Conservation (phyloP, 129 eudicot species). For the Saposhnikovia divaricata region DNA sequence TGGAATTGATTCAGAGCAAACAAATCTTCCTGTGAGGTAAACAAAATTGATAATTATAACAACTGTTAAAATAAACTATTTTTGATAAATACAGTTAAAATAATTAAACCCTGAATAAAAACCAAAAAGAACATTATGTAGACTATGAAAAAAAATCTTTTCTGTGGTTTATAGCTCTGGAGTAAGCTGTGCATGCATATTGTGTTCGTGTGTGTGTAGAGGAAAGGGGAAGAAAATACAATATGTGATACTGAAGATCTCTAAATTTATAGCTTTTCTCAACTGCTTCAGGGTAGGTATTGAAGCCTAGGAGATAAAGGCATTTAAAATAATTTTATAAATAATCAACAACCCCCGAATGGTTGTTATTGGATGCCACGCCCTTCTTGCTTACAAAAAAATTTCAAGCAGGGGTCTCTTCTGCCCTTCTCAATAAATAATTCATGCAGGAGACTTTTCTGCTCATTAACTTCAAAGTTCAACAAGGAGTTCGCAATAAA, state of each 20-base stretch:
- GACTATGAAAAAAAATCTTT: background rate
- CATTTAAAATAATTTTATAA: background rate
- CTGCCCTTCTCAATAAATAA: background rate
- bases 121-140: background rate
- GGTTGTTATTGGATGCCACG: background rate
- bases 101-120: background rate
- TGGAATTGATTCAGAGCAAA: constrained; percentile 28
- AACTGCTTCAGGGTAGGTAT: background rate
- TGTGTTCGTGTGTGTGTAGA: background rate
- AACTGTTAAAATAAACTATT: background rate
- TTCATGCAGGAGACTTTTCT: background rate
- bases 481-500: background rate
- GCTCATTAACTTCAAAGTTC: background rate
- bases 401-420: background rate
- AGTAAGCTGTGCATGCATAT: background rate
- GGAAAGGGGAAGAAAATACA: background rate
- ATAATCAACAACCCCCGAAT: background rate
- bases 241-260: background rate
- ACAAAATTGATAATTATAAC: background rate
- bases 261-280: background rate
- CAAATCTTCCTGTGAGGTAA: constrained; percentile 43
- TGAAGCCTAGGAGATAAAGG: background rate
- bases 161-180: background rate
- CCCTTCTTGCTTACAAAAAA: background rate
- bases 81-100: too few species aligned